These are phyloP conservation scores for Entamoeba moshkovskii DNA, from an alignment of 208 protist species.

Conservation along the genomic window DNA sequence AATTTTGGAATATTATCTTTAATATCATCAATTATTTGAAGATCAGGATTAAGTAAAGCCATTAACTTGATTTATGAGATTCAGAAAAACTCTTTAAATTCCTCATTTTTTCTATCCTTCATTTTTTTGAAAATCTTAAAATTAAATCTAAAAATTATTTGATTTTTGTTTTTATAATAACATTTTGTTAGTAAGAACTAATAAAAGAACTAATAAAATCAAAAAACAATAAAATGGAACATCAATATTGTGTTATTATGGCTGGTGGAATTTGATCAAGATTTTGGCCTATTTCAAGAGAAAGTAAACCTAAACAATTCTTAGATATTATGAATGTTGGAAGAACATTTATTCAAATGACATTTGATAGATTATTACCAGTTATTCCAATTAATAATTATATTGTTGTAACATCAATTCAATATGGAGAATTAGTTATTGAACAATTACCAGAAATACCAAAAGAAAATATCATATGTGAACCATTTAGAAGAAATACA, in stretches of 20 bases:
- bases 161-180: no score
- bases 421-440: neutral
- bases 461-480: neutral
- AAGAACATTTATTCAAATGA: neutral
- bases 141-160: no score
- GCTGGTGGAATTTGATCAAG: neutral
- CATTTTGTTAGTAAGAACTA: no score
- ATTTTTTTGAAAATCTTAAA: no score
- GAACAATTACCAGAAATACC: neutral
- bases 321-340: neutral
- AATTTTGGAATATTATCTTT: no score
- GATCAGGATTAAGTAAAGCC: no score
- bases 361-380: neutral
- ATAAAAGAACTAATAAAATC: no score
- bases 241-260: neutral
- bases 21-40: no score
- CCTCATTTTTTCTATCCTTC: no score
- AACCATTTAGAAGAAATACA: conserved; percentile 13
- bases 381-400: neutral
- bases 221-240: no score
- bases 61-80: no score
- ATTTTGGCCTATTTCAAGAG: neutral
- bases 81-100: no score
- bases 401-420: neutral
- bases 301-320: neutral